A percentile compares a stretch with the other conserved stretches of the same genome.
These are phyloP conservation scores for Tolypocladium cylindrosporum DNA, from an alignment of 2,329 filamentous ascomycete species.

Conservation along the genomic window DNA sequence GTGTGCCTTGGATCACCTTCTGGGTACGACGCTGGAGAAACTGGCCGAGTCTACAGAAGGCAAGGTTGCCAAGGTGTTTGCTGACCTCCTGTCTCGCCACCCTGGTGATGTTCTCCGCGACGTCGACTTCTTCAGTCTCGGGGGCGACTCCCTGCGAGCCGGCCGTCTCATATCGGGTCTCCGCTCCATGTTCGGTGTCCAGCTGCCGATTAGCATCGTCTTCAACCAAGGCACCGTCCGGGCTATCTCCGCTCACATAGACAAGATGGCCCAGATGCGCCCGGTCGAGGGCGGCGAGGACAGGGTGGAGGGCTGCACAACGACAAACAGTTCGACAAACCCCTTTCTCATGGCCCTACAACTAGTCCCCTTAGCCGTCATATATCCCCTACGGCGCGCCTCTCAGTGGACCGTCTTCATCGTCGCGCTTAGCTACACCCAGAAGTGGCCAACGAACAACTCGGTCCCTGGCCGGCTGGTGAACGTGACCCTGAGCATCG, in stretches of 20 bases:
- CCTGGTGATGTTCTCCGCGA: conserved; percentile 25
- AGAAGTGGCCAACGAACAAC: conserved; percentile 27
- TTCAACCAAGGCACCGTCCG: conserved; percentile 37
- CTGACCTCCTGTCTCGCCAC: conserved; percentile 30
- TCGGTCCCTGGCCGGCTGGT: conserved; percentile 34
- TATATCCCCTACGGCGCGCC: conserved; percentile 41
- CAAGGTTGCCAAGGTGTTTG: conserved; percentile 32
- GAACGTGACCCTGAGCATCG: conserved; percentile 34
- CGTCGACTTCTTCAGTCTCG: conserved; percentile 41
- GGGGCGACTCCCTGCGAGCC: conserved; percentile 43
- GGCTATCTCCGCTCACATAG: conserved; percentile 27
- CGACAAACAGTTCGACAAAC: conserved; percentile 38
- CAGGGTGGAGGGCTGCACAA: conserved; percentile 22
- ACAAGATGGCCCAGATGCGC: conserved; percentile 14
- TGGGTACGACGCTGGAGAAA: conserved; percentile 11
- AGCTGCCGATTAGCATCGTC: conserved; percentile 39
- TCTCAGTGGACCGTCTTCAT: conserved; percentile 44
- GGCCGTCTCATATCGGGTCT: conserved; percentile 40
- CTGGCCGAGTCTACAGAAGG: conserved; percentile 20
- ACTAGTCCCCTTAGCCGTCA: conserved; percentile 35
- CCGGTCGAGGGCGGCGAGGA: conserved; percentile 2
- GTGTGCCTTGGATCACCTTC: conserved; percentile 15
- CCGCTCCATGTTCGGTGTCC: conserved; percentile 36
- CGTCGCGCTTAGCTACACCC: conserved; percentile 30
- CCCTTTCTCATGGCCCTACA: conserved; percentile 38